Base-by-base conservation (phyloP, 345 rosid species). In the Populus alba region DNA sequence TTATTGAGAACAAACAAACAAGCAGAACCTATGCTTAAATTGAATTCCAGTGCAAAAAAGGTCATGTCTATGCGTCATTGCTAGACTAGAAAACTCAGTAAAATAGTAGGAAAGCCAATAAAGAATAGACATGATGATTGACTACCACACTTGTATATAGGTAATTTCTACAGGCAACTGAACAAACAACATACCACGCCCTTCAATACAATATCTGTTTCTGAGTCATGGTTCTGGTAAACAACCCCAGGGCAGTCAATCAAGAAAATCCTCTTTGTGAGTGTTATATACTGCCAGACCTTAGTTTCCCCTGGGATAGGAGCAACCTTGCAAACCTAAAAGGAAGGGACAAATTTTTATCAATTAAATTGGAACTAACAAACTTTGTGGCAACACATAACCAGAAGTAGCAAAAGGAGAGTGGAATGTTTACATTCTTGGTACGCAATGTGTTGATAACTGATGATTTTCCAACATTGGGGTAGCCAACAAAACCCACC, bases 221-320 rank as follows among this genome's bases (percentile, higher is more conserved):
- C 99, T 0, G 92, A 10, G 86, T 96, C 99, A 41, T 65, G 91
- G 80, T 86, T 96, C 81, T 94, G 98, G 83, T 96, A 96, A 70
- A 96, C 99, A 83, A 94, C 97, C 55, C 99, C 98, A 78, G 98
- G 98, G 83, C 98, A 96, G 83, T 96, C 97, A 72, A 94, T 96
- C 86, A 96, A 87, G 86, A 91, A 96, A 57, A 94, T 96, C 78
- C 94, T 88, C 83, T 96, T 94, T n/a, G 99, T 94, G 35, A 92
- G 90, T 67, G 97, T 91, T 82, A 94, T 94, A 67, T 96, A 94
- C 75, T 96, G 99, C 98, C 99, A 96, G 63, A 94, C 98, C 84
- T 94, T 94, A 10, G 99, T 96, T 87, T 96, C 99, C 74, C 98
- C 99, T 1, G 99, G 99, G 79, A 96, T 94, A 31, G 99, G 98